Evolutionary conservation across 2,329 filamentous ascomycete genomes (phyloP).

Genomic region (Teratosphaeria pseudoeucalypti): DNA sequence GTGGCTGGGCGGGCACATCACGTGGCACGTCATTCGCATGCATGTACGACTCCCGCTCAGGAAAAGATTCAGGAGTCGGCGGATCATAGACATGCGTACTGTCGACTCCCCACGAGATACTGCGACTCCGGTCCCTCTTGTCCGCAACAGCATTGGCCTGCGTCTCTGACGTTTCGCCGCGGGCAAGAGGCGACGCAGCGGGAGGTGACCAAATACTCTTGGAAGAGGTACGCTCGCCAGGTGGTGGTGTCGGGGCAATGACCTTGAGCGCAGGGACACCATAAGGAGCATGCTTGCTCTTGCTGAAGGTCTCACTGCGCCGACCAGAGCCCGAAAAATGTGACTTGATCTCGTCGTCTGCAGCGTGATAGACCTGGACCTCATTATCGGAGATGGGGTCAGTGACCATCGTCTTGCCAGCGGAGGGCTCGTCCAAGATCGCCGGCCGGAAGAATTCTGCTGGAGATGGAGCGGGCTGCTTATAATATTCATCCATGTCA

Average conservation of each 20-base stretch:
- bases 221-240: constrained; percentile 26
- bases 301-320: constrained; percentile 1
- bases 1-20: constrained; percentile 8
- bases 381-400: constrained; percentile 36
- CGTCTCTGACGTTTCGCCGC: constrained; percentile 7
- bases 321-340: constrained; percentile 6
- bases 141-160: constrained; percentile 3
- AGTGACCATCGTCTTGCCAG: constrained; percentile 27
- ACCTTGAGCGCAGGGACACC: constrained; percentile 45
- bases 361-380: constrained; percentile 32
- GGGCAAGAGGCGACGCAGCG: constrained; percentile 22
- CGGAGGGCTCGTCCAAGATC: constrained; percentile 30
- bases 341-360: constrained; percentile 19
- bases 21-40: constrained; percentile 5
- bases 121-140: constrained; percentile 15
- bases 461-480: constrained; percentile 27
- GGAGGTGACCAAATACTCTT: constrained; percentile 26
- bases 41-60: constrained; percentile 18
- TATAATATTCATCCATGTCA: constrained; percentile 33
- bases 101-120: constrained; percentile 40
- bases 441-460: constrained; percentile 41
- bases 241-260: constrained; percentile 48
- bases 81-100: constrained; percentile 38
- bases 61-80: constrained; percentile 33
- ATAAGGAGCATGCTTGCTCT: constrained; percentile 16